Base-by-base conservation (phyloP, 805 yeast species). In the Cephaloascus albidus region DNA sequence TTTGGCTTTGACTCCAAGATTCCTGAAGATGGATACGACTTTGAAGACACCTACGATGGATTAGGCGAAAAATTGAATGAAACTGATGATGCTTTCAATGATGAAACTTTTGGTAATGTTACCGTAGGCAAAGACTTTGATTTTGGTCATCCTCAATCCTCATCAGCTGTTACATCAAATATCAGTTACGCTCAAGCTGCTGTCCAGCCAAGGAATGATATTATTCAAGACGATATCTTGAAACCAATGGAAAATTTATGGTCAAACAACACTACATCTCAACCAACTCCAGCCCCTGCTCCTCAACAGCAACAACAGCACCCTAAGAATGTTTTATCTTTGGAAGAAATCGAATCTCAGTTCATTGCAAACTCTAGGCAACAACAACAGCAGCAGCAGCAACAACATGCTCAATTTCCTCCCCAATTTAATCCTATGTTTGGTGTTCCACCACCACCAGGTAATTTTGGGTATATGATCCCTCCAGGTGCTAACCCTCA, bases 281-380 rank as follows among this genome's bases (percentile, higher is more conserved):
- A 44, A 18, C 53, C 49, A 14, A 37, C 38, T 15, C 36, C 35
- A n/a, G 58, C 44, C 36, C 53, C 37, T 17, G 56, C 35, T 43
- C 50, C 39, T n/a, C 50, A 35, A 32, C 49, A 42, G 36, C 47
- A 30, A 37, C 41, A 35, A 35, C 51, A 26, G 33, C 46, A 36
- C 17, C 42, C 36, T 20, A 66, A 67, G 48, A 72, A 71, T 49
- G 70, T 81, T 18, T 60, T 84, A 48, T 82, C 95, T 10, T 66
- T 86, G 55, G 90, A 84, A 55, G 94, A 88, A 50, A 74, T 88
- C 46, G 96, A 88, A 61, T 86, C 95, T 6, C 86, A 78, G 50
- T 65, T 81, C 54, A 65, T 78, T 43, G 68, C 72, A 4, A 51
- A 51, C 32, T 39, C 36, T 45, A 38, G 41, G 12, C 50, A 44